A percentile compares a stretch with the other conserved stretches of the same genome.
phyloP scores from a whole-genome alignment of 208 protist species.

The Crithidia mellificae region DNA sequence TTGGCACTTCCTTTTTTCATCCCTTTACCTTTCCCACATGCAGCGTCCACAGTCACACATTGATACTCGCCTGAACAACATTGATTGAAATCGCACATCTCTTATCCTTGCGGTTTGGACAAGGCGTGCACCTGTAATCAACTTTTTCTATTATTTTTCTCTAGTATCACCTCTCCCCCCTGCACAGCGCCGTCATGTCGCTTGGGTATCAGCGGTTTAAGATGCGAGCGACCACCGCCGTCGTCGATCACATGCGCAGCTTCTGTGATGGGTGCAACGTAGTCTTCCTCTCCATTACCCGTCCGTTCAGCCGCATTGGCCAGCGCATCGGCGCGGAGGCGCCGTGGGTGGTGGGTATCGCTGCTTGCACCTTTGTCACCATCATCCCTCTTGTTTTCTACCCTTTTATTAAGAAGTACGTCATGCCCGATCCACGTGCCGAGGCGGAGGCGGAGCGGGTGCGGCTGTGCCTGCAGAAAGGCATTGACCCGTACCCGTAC shows the following conservation, averaged over 20 bases:
- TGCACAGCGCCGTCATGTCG: too few species aligned
- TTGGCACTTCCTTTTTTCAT: too few species aligned
- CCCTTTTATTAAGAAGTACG: constrained; percentile 65
- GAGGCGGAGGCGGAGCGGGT: constrained; percentile 83
- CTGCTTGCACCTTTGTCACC: constrained; percentile 46
- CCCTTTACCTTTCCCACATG: too few species aligned
- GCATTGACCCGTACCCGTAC: constrained; percentile 89
- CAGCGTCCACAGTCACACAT: too few species aligned
- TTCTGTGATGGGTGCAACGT: constrained; percentile 74
- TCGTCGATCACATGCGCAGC: constrained; percentile 56
- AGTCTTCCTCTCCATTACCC: constrained; percentile 35
- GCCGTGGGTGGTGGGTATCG: constrained; percentile 72
- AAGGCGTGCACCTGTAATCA: too few species aligned
- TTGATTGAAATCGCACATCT: too few species aligned
- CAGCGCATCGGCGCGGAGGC: constrained; percentile 64
- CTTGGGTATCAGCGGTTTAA: constrained; percentile 78
- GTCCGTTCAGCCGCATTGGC: constrained; percentile 45
- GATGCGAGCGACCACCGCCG: constrained; percentile 62
- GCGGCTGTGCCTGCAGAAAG: constrained; percentile 88
- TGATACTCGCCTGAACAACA: too few species aligned
- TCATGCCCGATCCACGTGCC: constrained; percentile 49
- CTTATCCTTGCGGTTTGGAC: too few species aligned
- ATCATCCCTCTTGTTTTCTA: constrained; percentile 64
- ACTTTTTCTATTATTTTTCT: too few species aligned
- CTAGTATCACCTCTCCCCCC: too few species aligned